Evolutionary conservation across 179 eudicot genomes (phyloP).

Genomic region (Heliamphora pulchella): DNA sequence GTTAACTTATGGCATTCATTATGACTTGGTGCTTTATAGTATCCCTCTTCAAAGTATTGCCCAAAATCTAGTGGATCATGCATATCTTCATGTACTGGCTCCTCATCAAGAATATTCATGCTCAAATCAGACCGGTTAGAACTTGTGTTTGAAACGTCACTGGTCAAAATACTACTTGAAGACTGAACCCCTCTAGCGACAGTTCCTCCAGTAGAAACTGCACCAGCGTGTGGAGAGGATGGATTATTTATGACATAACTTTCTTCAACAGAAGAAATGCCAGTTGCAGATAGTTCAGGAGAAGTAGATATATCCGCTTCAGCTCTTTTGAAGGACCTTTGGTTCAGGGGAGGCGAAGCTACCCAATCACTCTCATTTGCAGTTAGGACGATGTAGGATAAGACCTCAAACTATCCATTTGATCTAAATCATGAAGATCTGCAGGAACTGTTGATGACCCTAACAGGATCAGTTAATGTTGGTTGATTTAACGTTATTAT

Average conservation of each 20-base stretch:
- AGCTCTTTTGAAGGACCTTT: constrained; percentile 30
- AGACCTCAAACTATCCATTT: constrained; percentile 25
- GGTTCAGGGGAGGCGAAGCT: constrained; percentile 34
- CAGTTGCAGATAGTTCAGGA: constrained; percentile 32
- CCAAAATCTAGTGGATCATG: constrained; percentile 62
- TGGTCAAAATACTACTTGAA: constrained; percentile 52
- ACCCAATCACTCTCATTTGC: constrained; percentile 29
- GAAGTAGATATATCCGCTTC: constrained; percentile 17
- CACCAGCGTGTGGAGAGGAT: constrained; percentile 29
- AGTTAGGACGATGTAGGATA: constrained; percentile 28
- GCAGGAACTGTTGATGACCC: constrained; percentile 30
- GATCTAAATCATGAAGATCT: constrained; percentile 20
- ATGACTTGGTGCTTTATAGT: constrained; percentile 56
- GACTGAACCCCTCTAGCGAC: constrained; percentile 41
- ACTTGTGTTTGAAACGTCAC: constrained; percentile 60
- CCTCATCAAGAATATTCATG: constrained; percentile 62
- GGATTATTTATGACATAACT: constrained; percentile 52
- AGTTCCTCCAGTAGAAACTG: constrained; percentile 30
- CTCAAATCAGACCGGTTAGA: constrained; percentile 80
- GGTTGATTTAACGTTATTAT: background rate
- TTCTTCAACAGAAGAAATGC: constrained; percentile 37
- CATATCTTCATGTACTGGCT: constrained; percentile 41
- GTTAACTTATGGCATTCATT: constrained; percentile 45
- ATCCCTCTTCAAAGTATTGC: constrained; percentile 72
- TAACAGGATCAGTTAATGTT: constrained; percentile 16